Evolutionary conservation across 495 filamentous ascomycete genomes (phyloP), one percentile per base, ranked within the genome.

Genomic region (Amorphotheca resinae): DNA sequence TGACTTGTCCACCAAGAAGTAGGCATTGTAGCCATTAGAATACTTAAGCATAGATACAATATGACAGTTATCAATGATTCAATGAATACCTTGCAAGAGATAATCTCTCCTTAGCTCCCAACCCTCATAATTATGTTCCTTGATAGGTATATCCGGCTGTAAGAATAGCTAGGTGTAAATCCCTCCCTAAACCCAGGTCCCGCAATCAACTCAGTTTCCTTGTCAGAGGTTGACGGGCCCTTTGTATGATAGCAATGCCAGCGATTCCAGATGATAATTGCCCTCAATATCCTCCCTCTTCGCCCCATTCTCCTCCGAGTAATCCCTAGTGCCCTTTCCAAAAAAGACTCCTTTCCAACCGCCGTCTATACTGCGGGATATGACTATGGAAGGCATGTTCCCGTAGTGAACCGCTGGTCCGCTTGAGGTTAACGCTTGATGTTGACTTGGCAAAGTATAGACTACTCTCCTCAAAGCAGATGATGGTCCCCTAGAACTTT

Each of bases 181-280:
- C 43, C 39, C 0, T 56, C 49, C 33, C 67, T 69, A 53, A 77
- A 71, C 1, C 74, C 72, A 4, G 68, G 71, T 0, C 74, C 74
- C 21, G 75, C 67, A 6, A 74, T 54, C 2, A 79, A 45, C 0
- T 64, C 56, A 0, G 73, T 74, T 7, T 56, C 59, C 0, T 61
- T n/a, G 0, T 64, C 65, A 46, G 75, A 77, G 2, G 50, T 60
- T 0, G 65, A 66, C 0, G 65, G 63, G 38, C 75, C 70, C 51
- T 32, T 73, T 67, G 23, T 64, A 60, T 82, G 79, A 49, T 81
- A 77, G 46, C 72, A 72, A 52, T 82, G 79, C 39, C 57, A 56
- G 45, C 79, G 74, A 22, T 68, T 73, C 68, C 71, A 76, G 34
- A 81, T 64, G 25, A 81, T 63, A 9, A n/a, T n/a, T n/a, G n/a